A percentile compares a stretch with the other conserved stretches of the same genome.
Conservation (phyloP, 106 monocot genomes). For the Dendrobium officinale region DNA sequence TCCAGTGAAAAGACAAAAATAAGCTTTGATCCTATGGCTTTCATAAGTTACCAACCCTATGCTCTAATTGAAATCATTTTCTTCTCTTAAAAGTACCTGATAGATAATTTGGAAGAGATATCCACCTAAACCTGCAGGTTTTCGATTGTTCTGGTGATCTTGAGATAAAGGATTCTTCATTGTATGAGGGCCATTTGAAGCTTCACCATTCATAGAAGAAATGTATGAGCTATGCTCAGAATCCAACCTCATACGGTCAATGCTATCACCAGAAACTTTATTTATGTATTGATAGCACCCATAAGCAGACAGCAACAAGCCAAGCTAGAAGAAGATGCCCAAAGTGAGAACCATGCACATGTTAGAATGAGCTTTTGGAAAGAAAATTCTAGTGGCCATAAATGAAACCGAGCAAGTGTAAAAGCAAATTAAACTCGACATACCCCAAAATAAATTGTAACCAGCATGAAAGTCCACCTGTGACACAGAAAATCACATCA, state of each 20-base stretch:
- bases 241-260: conserved; percentile 25
- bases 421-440: conserved; percentile 12
- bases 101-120: conserved; percentile 84
- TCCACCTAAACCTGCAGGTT: conserved; percentile 66
- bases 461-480: conserved; percentile 94
- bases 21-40: background rate
- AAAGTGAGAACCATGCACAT: background rate
- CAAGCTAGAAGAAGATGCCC: conserved; percentile 47
- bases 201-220: conserved; percentile 19
- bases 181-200: conserved; percentile 12
- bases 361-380: background rate
- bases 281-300: conserved; percentile 60
- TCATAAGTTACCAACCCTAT: too few species aligned
- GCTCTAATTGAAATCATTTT: background rate
- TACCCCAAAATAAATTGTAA: conserved; percentile 94
- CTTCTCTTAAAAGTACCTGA: conserved; percentile 42
- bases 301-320: conserved; percentile 61
- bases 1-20: background rate
- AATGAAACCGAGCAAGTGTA: background rate
- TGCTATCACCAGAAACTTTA: conserved; percentile 18
- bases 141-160: conserved; percentile 15
- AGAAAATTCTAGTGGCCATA: background rate
- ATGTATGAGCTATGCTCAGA: conserved; percentile 34
- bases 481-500: conserved; percentile 8
- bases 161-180: conserved; percentile 15